These are phyloP conservation scores for Amauroascus verrucosus DNA, from an alignment of 2,329 filamentous ascomycete species.

Conservation along the genomic window DNA sequence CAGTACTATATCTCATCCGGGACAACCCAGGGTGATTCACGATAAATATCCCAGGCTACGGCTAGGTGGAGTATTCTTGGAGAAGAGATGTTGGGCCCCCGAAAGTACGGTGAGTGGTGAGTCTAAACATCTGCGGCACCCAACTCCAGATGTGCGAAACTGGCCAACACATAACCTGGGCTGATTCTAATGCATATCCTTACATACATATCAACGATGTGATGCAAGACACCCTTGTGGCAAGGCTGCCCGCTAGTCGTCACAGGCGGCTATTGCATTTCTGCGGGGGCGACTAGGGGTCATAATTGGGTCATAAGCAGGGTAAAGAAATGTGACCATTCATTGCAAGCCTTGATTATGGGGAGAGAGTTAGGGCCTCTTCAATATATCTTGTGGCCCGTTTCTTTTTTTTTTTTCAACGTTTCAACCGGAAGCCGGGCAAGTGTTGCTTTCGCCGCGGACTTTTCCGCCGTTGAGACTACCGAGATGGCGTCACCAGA, in stretches of 20 bases:
- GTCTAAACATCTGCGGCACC: not conserved
- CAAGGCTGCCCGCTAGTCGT: not conserved
- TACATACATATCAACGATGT: not conserved
- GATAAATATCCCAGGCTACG: no score
- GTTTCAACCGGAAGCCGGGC: not conserved
- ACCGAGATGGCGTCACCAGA: not conserved
- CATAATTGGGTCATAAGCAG: not conserved
- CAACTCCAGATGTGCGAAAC: not conserved
- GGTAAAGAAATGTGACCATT: not conserved
- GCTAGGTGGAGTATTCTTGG: no score
- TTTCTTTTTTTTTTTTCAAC: not conserved
- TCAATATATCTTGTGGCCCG: not conserved
- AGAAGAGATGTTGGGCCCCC: no score
- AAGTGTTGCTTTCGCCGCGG: not conserved
- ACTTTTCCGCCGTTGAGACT: not conserved
- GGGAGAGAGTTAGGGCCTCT: no score
- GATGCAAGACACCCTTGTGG: slow-evolving; percentile 3
- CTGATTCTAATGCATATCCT: not conserved
- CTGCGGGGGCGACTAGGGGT: not conserved
- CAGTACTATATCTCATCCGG: no score
- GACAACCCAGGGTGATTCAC: no score
- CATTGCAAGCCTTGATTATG: not conserved
- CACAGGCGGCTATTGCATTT: not conserved
- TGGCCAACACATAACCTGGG: not conserved
- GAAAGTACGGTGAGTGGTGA: no score